Evolutionary conservation across 352 stramenopile species (phyloP).

Genomic region (Phytophthora meadii): DNA sequence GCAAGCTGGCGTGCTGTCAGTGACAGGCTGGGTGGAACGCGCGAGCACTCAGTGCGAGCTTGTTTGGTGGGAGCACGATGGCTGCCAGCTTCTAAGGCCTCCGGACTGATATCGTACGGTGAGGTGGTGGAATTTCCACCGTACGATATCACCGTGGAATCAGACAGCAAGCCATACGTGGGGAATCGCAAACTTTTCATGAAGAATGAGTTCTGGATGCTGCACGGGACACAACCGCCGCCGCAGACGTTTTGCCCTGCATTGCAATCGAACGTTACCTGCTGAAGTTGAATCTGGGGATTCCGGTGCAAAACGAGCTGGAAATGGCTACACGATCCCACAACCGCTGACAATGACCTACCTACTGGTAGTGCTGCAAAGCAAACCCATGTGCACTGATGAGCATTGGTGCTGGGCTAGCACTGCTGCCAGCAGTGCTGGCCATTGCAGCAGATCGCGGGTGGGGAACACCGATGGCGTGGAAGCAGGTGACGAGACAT

Average conservation of each 20-base stretch:
- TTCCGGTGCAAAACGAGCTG: conserved; percentile 21
- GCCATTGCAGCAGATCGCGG: conserved; percentile 14
- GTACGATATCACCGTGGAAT: background rate
- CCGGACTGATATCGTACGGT: background rate
- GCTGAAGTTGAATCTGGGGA: conserved; percentile 25
- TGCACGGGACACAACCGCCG: background rate
- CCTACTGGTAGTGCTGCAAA: conserved; percentile 17
- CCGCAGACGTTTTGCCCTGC: background rate
- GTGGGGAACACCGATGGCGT: background rate
- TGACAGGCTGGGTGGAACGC: conserved; percentile 9
- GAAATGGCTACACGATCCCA: conserved; percentile 28
- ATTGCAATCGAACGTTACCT: conserved; percentile 9
- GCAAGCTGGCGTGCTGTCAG: conserved; percentile 19
- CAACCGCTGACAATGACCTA: conserved; percentile 6
- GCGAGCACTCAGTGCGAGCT: background rate
- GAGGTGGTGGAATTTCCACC: too few relatives aligned
- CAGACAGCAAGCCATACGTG: conserved; percentile 1
- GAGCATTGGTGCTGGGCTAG: background rate
- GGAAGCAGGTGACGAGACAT: background rate
- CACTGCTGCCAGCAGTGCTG: background rate
- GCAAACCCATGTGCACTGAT: background rate
- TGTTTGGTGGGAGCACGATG: background rate
- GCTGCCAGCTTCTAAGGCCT: too few relatives aligned
- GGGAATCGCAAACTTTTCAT: conserved; percentile 1
- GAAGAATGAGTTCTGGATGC: too few relatives aligned